phyloP scores from a whole-genome alignment of 345 rosid species.

The Lepidium africanum region DNA sequence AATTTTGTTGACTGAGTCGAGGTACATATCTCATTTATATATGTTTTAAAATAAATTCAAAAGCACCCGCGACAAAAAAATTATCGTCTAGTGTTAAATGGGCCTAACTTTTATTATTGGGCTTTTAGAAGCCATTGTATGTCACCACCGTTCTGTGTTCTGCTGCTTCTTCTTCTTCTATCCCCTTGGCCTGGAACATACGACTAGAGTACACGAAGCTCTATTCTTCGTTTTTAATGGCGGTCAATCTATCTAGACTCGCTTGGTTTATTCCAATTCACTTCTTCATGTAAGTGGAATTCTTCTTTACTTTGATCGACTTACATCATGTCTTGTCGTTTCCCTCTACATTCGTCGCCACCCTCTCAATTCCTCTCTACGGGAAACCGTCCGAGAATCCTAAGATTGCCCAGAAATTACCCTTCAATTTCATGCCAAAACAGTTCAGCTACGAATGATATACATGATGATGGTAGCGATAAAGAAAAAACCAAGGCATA shows the following conservation, averaged over 20 bases:
- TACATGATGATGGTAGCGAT: conserved; percentile 9
- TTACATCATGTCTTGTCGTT: conserved; percentile 36
- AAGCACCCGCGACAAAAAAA: not conserved
- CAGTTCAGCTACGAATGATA: conserved; percentile 4
- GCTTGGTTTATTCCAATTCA: conserved; percentile 15
- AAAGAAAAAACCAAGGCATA: conserved; percentile 18
- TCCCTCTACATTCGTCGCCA: conserved; percentile 35
- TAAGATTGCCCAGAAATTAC: conserved; percentile 2
- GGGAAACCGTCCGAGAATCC: conserved; percentile 19
- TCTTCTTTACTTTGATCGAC: not conserved
- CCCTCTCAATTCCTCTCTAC: conserved; percentile 19
- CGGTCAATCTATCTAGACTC: conserved; percentile 12
- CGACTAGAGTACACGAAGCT: not conserved
- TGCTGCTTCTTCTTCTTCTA: conserved; percentile 11
- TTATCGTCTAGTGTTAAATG: not conserved
- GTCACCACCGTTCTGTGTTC: not conserved
- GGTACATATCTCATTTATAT: too few species aligned
- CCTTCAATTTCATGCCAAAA: conserved; percentile 37
- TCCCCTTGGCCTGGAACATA: conserved; percentile 1
- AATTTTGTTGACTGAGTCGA: too few species aligned
- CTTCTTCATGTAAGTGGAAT: conserved; percentile 29
- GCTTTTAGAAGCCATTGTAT: conserved; percentile 1
- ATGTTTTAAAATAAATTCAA: not conserved
- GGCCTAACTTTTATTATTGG: conserved; percentile 2
- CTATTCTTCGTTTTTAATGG: conserved; percentile 16